Conservation (phyloP, 2,329 filamentous ascomycete species). For the Ophiostoma triangulosporum region DNA sequence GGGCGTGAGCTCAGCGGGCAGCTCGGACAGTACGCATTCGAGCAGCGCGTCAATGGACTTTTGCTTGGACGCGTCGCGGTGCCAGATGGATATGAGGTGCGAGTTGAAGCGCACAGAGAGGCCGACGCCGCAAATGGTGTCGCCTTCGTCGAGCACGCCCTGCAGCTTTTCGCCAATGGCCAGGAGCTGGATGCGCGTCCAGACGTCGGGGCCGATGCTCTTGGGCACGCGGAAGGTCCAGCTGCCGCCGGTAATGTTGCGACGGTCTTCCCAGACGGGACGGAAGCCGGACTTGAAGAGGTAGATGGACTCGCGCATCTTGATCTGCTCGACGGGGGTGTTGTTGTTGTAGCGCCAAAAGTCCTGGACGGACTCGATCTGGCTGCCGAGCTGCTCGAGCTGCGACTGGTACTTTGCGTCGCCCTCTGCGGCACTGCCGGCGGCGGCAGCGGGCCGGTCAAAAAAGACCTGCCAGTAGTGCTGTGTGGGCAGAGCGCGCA, state of each 20-base stretch:
- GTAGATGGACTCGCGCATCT: slow-evolving; percentile 65
- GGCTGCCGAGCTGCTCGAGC: slow-evolving; percentile 47
- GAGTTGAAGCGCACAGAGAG: slow-evolving; percentile 82
- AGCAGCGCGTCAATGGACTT: slow-evolving; percentile 65
- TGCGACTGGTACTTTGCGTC: slow-evolving; percentile 35
- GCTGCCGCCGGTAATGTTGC: slow-evolving; percentile 73
- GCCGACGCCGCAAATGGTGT: slow-evolving; percentile 81
- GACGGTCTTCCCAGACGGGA: slow-evolving; percentile 72
- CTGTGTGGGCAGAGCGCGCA: slow-evolving; percentile 60
- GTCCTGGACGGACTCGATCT: slow-evolving; percentile 70
- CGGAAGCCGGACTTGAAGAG: slow-evolving; percentile 67
- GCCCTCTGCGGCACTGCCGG: not conserved
- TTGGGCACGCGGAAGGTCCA: slow-evolving; percentile 91
- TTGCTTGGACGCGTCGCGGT: slow-evolving; percentile 71
- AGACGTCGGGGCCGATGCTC: slow-evolving; percentile 56
- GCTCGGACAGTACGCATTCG: slow-evolving; percentile 55
- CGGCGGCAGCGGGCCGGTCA: slow-evolving; percentile 28
- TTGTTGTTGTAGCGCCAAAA: slow-evolving; percentile 78
- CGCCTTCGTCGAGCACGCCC: slow-evolving; percentile 54
- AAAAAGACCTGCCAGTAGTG: slow-evolving; percentile 68
- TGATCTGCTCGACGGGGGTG: slow-evolving; percentile 61
- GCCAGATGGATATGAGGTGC: slow-evolving; percentile 84
- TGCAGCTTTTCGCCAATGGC: slow-evolving; percentile 75
- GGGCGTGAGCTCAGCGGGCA: slow-evolving; percentile 60
- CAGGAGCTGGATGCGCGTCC: slow-evolving; percentile 68